These are phyloP conservation scores for Fusarium sp. DNA, from an alignment of 2,329 filamentous ascomycete species.

Conservation along the genomic window DNA sequence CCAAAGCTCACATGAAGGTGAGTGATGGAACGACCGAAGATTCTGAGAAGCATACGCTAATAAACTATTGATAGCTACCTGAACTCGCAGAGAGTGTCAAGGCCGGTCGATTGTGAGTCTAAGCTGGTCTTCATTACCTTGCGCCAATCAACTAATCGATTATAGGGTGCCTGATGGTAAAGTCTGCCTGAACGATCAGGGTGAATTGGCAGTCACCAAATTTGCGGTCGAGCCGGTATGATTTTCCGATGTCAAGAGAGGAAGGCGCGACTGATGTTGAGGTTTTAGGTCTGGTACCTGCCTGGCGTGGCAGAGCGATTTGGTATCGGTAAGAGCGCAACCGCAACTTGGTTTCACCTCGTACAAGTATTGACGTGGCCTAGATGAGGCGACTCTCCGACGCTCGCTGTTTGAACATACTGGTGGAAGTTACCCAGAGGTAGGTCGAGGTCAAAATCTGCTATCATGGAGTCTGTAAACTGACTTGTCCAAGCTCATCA, in stretches of 20 bases:
- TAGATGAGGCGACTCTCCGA: constrained; percentile 86
- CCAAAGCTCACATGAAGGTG: constrained; percentile 90
- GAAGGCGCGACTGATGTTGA: constrained; percentile 1
- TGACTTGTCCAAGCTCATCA: constrained; percentile 74
- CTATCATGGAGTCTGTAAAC: constrained; percentile 6
- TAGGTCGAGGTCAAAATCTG: constrained; percentile 41
- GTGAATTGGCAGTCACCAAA: constrained; percentile 94
- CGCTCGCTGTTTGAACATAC: constrained; percentile 94
- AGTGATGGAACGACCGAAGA: not conserved
- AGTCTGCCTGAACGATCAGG: constrained; percentile 85
- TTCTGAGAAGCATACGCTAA: constrained; percentile 6
- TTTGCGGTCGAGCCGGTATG: constrained; percentile 93
- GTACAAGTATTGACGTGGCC: constrained; percentile 43
- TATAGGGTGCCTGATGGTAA: constrained; percentile 79
- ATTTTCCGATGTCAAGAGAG: constrained; percentile 18
- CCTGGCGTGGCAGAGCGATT: constrained; percentile 92
- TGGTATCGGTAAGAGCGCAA: constrained; percentile 74
- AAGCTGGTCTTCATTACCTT: not conserved
- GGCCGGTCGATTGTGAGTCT: constrained; percentile 73
- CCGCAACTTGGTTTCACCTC: not conserved
- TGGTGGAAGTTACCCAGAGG: constrained; percentile 93
- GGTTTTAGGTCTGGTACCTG: constrained; percentile 76
- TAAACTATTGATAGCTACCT: constrained; percentile 67
- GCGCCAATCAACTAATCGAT: constrained; percentile 25
- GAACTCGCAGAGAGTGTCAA: constrained; percentile 92